These are phyloP conservation scores for Coniella vitis DNA, from an alignment of 2,329 filamentous ascomycete genomes.

Conservation along the genomic window DNA sequence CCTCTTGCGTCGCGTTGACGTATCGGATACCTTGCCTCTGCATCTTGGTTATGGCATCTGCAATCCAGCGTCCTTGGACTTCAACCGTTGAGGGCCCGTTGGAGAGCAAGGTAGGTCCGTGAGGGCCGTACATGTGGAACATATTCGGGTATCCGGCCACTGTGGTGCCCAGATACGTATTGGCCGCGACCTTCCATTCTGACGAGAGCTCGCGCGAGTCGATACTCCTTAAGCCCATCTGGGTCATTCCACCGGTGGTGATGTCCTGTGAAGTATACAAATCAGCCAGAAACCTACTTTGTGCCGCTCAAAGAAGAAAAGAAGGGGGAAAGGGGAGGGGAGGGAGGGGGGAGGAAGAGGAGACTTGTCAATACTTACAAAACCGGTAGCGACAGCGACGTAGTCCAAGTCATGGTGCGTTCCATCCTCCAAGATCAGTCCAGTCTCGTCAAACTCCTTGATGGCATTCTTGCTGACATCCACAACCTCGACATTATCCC, in stretches of 20 bases:
- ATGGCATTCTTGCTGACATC: constrained; percentile 35
- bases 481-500: constrained; percentile 34
- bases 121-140: constrained; percentile 48
- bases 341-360: background rate
- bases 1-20: constrained; percentile 41
- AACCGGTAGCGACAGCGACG: constrained; percentile 39
- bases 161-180: constrained; percentile 38
- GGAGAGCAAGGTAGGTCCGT: constrained; percentile 48
- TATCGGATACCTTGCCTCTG: constrained; percentile 37
- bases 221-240: constrained; percentile 37
- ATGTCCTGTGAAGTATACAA: constrained; percentile 3
- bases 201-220: constrained; percentile 30
- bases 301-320: no score
- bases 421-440: constrained; percentile 33
- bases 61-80: constrained; percentile 51
- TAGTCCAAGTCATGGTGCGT: constrained; percentile 37
- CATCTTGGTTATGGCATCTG: constrained; percentile 43
- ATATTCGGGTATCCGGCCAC: constrained; percentile 42
- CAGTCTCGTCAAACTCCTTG: constrained; percentile 33
- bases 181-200: constrained; percentile 34
- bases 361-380: constrained; percentile 26
- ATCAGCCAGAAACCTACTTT: no score
- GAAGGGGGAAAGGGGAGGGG: no score
- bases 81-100: constrained; percentile 51
- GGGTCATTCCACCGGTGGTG: constrained; percentile 31